Percentiles rank a stretch among this genome's conserved stretches.
Conservation (phyloP, 495 filamentous ascomycete genomes). For the Rusavskia elegans region DNA sequence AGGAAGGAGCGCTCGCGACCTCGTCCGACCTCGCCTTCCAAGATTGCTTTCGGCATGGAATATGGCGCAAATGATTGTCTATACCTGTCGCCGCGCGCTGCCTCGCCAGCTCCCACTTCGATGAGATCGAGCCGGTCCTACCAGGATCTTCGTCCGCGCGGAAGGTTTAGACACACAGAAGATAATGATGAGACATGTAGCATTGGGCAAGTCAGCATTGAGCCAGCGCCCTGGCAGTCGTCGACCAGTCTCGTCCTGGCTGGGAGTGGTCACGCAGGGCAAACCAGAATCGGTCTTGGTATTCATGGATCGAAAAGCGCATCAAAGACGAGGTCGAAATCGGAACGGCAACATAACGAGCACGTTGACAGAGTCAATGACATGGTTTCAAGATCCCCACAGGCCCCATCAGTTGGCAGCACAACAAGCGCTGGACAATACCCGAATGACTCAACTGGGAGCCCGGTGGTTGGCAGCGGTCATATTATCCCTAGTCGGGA, state of each 20-base stretch:
- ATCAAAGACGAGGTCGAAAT: background rate
- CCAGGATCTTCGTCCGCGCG: background rate
- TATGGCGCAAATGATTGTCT: slow-evolving; percentile 38
- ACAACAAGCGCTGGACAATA: background rate
- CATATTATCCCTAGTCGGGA: slow-evolving; percentile 47
- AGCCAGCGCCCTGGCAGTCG: slow-evolving; percentile 29
- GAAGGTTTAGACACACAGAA: slow-evolving; percentile 17
- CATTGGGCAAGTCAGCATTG: slow-evolving; percentile 42
- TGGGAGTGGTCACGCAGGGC: slow-evolving; percentile 24
- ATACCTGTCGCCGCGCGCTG: background rate
- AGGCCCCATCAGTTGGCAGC: background rate
- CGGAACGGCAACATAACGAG: background rate
- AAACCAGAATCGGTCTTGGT: background rate
- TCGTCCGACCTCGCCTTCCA: slow-evolving; percentile 10
- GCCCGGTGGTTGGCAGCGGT: slow-evolving; percentile 26
- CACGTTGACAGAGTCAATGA: background rate
- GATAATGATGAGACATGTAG: slow-evolving; percentile 26
- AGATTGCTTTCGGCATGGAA: slow-evolving; percentile 52
- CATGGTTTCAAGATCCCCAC: background rate
- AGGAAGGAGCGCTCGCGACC: slow-evolving; percentile 4
- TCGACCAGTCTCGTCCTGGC: slow-evolving; percentile 29
- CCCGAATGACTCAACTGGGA: background rate
- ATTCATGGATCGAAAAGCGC: background rate
- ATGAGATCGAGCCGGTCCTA: background rate
- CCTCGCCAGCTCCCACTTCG: background rate